These are phyloP conservation scores for Mycocentrospora acerina DNA, from an alignment of 2,329 filamentous ascomycete genomes.

Conservation along the genomic window DNA sequence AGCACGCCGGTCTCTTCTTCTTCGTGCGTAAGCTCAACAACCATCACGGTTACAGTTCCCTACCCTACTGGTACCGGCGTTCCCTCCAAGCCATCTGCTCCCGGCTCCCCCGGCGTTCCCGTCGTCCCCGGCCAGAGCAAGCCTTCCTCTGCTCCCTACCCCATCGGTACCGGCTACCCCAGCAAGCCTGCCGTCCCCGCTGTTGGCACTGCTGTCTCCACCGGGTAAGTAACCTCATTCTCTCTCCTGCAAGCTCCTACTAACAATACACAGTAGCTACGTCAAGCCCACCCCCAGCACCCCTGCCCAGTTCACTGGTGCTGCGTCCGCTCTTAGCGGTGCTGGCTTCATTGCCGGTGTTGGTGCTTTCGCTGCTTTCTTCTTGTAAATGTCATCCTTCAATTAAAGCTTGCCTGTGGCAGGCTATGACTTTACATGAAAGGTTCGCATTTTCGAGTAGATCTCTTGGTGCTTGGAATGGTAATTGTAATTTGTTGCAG, in stretches of 20 bases:
- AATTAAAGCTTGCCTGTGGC: conserved; percentile 30
- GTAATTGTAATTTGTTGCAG: conserved; percentile 33
- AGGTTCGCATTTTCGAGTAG: conserved; percentile 29
- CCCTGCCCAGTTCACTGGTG: conserved; percentile 41
- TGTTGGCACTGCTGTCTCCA: conserved; percentile 34
- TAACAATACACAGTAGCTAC: conserved; percentile 25
- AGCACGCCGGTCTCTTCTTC: conserved; percentile 7
- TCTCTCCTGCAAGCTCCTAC: conserved; percentile 1
- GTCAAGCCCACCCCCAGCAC: conserved; percentile 33
- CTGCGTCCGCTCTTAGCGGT: conserved; percentile 39
- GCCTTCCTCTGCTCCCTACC: conserved; percentile 19
- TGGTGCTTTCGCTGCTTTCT: conserved; percentile 46
- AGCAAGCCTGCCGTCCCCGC: conserved; percentile 17
- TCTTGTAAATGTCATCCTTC: conserved; percentile 45
- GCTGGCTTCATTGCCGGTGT: conserved; percentile 44
- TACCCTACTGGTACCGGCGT: conserved; percentile 35
- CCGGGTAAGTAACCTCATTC: conserved; percentile 36
- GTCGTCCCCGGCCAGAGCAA: conserved; percentile 12
- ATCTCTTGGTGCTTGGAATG: conserved; percentile 27
- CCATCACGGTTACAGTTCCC: conserved; percentile 46
- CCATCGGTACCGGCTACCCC: conserved; percentile 7
- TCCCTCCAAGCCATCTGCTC: conserved; percentile 20
- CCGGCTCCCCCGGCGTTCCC: conserved; percentile 11
- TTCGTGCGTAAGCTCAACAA: conserved; percentile 45
- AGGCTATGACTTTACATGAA: conserved; percentile 46